phyloP scores from a whole-genome alignment of 768 basidiomycete species.

The Tylopilus subfusipes region DNA sequence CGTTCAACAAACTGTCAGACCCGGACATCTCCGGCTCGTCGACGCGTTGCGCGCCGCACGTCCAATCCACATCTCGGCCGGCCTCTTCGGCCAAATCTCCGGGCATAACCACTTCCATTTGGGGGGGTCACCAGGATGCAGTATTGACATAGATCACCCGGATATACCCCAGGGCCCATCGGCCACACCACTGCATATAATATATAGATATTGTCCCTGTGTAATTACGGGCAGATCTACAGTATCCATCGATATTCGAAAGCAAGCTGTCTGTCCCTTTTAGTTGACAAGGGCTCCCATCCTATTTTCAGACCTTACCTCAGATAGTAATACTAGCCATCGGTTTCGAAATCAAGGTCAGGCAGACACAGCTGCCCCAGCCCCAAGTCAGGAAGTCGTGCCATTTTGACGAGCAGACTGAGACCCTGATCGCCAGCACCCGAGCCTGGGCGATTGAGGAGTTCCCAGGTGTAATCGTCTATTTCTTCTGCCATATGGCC shows the following conservation, averaged over 20 bases:
- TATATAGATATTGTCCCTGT: constrained; percentile 13
- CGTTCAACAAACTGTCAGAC: constrained; percentile 28
- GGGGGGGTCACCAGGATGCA: constrained; percentile 15
- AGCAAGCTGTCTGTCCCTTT: constrained; percentile 4
- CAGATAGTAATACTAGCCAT: constrained; percentile 7
- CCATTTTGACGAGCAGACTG: constrained; percentile 72
- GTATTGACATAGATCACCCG: neutral
- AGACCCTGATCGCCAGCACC: constrained; percentile 40
- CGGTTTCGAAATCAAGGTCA: constrained; percentile 27
- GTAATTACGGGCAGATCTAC: constrained; percentile 20
- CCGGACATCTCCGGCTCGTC: constrained; percentile 25
- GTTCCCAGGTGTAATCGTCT: constrained; percentile 59
- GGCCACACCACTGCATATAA: neutral
- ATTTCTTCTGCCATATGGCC: constrained; percentile 67
- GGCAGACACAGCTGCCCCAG: constrained; percentile 54
- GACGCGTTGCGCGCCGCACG: constrained; percentile 7
- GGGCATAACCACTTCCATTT: constrained; percentile 1
- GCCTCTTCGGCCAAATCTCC: constrained; percentile 17
- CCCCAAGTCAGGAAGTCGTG: constrained; percentile 68
- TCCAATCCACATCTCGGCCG: constrained; percentile 15
- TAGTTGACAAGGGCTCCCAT: neutral
- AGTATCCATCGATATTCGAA: constrained; percentile 13
- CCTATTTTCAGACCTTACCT: constrained; percentile 7
- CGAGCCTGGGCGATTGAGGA: constrained; percentile 46
- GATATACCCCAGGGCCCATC: neutral